Conservation (phyloP, 1,284 basidiomycete genomes). For the Trametes hirsuta region DNA sequence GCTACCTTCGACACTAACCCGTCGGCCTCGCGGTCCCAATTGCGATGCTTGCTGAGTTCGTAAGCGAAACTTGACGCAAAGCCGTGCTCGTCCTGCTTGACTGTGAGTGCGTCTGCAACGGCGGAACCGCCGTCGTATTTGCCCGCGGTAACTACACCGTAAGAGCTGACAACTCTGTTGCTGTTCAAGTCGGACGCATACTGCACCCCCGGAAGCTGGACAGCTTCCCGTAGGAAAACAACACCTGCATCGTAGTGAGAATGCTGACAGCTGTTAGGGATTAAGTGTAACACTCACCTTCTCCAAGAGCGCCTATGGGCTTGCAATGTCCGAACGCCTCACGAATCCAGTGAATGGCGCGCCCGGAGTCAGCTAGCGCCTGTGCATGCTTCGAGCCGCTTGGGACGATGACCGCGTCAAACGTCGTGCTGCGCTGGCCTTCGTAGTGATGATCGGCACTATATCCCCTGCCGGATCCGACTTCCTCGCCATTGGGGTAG, state of each 20-base stretch:
- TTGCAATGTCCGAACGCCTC: slow-evolving; percentile 85
- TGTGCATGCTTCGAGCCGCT: slow-evolving; percentile 61
- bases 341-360: slow-evolving; percentile 70
- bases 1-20: slow-evolving; percentile 59
- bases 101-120: slow-evolving; percentile 44
- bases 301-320: slow-evolving; percentile 73
- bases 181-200: slow-evolving; percentile 38
- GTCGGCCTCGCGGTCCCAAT: slow-evolving; percentile 61
- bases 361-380: slow-evolving; percentile 55
- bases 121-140: slow-evolving; percentile 47
- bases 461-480: slow-evolving; percentile 40
- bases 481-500: slow-evolving; percentile 42
- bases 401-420: slow-evolving; percentile 78
- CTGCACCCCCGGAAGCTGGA: slow-evolving; percentile 49
- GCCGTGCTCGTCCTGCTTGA: slow-evolving; percentile 49
- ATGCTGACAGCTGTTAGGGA: too few relatives aligned
- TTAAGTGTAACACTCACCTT: slow-evolving; percentile 42
- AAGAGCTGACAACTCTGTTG: slow-evolving; percentile 51
- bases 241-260: slow-evolving; percentile 41
- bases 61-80: slow-evolving; percentile 63
- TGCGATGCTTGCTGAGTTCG: slow-evolving; percentile 66
- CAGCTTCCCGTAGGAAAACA: slow-evolving; percentile 49
- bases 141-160: slow-evolving; percentile 64
- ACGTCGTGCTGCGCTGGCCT: slow-evolving; percentile 77
- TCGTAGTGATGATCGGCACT: slow-evolving; percentile 74